Conservation (phyloP, 352 stramenopile genomes). For the Detonula confervacea region DNA sequence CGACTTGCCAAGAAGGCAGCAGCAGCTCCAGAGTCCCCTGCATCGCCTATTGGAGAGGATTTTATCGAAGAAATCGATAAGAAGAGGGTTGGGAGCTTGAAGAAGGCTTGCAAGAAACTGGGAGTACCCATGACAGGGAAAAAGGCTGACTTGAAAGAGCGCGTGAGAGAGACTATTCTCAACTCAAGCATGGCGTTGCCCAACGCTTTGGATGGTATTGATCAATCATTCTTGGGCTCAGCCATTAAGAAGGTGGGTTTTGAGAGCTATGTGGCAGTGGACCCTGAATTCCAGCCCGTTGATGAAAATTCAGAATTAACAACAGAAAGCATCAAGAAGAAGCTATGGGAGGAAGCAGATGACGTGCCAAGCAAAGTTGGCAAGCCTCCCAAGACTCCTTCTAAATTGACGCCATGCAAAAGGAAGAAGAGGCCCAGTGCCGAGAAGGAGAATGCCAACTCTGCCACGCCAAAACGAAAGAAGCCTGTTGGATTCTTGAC, state of each 20-base stretch:
- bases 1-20: conserved; percentile 12
- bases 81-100: conserved; percentile 53
- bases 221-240: conserved; percentile 1
- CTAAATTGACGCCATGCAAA: conserved; percentile 10
- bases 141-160: conserved; percentile 50
- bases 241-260: conserved; percentile 27
- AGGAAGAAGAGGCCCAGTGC: not conserved
- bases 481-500: conserved; percentile 6
- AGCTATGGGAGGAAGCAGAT: conserved; percentile 15
- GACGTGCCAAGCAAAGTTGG: too few species aligned
- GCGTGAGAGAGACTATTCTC: conserved; percentile 33
- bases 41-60: conserved; percentile 39
- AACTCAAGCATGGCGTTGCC: conserved; percentile 14
- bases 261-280: conserved; percentile 6
- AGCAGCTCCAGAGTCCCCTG: conserved; percentile 22
- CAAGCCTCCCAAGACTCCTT: conserved; percentile 8
- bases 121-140: conserved; percentile 45
- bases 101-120: conserved; percentile 46
- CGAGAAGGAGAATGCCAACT: conserved; percentile 21
- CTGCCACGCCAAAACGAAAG: not conserved
- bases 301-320: conserved; percentile 3
- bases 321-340: conserved; percentile 26
- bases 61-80: conserved; percentile 43
- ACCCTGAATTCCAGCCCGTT: conserved; percentile 1
- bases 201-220: not conserved